A percentile compares a stretch with the other conserved stretches of the same genome.
Conservation (phyloP, 306 rosid genomes). For the Castanea mollissima region DNA sequence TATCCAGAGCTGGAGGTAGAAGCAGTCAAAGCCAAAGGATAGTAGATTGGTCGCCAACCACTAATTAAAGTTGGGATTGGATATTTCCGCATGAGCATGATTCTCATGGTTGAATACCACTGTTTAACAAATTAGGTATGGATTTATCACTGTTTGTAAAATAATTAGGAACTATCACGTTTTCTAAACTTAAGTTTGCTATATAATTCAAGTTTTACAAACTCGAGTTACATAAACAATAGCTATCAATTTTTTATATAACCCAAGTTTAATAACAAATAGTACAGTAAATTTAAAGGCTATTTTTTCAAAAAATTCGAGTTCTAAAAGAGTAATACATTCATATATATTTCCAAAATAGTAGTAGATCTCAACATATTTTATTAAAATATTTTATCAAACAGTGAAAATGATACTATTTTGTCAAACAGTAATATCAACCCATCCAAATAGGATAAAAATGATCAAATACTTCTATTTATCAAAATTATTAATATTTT, state of each 20-base stretch:
- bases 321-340: fast-evolving
- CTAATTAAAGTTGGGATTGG: background rate
- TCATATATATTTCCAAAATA: fast-evolving
- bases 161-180: too few species aligned
- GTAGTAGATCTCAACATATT: fast-evolving
- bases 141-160: too few species aligned
- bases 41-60: background rate
- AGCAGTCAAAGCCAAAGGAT: background rate
- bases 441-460: background rate
- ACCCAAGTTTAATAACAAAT: too few species aligned
- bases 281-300: fast-evolving
- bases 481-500: too few species aligned
- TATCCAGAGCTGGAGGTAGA: background rate
- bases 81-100: background rate
- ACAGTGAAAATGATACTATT: background rate
- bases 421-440: background rate
- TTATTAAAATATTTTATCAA: too few species aligned
- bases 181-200: too few species aligned
- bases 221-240: too few species aligned
- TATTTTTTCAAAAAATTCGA: too few species aligned
- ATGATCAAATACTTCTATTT: too few species aligned
- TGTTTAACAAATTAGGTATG: too few species aligned
- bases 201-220: too few species aligned
- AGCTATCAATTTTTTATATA: too few species aligned
- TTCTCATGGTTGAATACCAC: background rate